Evolutionary conservation across 345 rosid species (phyloP).

Genomic region (Melaleuca alternifolia): DNA sequence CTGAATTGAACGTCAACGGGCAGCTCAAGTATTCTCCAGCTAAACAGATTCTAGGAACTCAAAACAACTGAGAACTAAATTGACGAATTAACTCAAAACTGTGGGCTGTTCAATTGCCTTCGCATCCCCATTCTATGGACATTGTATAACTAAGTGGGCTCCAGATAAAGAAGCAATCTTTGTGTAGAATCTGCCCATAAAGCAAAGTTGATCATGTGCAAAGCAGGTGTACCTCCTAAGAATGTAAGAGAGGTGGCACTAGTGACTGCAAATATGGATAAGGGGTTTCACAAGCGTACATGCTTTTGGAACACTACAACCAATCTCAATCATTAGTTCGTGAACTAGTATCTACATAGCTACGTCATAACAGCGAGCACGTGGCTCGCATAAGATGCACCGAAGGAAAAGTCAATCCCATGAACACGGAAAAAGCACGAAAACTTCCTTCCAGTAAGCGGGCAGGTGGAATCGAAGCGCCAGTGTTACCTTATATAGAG

Average conservation of each 20-base stretch:
- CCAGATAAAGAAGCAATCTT: background rate
- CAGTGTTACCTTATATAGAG: constrained; percentile 60
- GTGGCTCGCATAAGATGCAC: background rate
- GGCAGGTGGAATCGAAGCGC: background rate
- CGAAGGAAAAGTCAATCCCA: background rate
- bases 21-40: background rate
- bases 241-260: background rate
- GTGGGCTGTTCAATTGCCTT: background rate
- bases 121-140: background rate
- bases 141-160: background rate
- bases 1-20: background rate
- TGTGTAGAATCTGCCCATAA: background rate
- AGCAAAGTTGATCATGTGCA: background rate
- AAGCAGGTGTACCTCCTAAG: background rate
- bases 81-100: background rate
- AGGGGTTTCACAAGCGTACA: background rate
- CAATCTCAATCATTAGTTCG: background rate
- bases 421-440: background rate
- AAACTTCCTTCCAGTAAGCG: background rate
- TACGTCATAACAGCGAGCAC: background rate
- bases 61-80: background rate
- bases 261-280: background rate
- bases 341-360: background rate
- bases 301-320: background rate
- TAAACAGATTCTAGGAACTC: background rate